phyloP scores from a whole-genome alignment of 1,139 yeast genomes.

The Hanseniaspora gamundiae region DNA sequence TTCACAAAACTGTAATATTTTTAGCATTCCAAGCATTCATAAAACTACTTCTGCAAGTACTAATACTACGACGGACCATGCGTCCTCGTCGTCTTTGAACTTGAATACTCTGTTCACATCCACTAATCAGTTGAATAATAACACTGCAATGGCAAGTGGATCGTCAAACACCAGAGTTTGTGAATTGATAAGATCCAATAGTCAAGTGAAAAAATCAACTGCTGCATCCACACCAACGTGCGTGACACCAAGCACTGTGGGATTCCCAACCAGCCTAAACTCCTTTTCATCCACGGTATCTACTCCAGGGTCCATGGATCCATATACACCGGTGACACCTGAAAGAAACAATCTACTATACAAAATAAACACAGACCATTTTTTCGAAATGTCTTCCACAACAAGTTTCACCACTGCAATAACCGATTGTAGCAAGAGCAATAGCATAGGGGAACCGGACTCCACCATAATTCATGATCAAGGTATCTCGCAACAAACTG shows the following conservation, averaged over 20 bases:
- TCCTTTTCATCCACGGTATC: background rate
- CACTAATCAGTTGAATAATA: background rate
- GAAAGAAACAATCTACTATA: conserved; percentile 7
- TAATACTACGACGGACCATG: background rate
- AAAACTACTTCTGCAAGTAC: background rate
- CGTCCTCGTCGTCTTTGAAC: background rate
- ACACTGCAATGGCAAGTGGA: background rate
- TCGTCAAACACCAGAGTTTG: background rate
- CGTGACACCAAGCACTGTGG: background rate
- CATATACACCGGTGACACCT: conserved; percentile 6
- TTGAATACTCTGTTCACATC: background rate
- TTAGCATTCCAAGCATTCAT: background rate
- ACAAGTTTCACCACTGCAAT: background rate
- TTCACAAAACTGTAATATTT: background rate
- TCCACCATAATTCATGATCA: background rate
- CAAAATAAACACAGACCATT: conserved; percentile 6
- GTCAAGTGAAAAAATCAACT: background rate
- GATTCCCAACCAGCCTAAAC: no score
- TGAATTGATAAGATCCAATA: background rate
- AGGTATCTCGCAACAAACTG: no score
- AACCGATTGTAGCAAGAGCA: background rate
- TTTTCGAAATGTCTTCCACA: conserved; percentile 4
- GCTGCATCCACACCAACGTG: background rate
- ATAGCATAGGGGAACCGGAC: background rate
- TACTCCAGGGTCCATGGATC: background rate